phyloP scores from a whole-genome alignment of 345 rosid genomes.

The Lenwebbia sp. region DNA sequence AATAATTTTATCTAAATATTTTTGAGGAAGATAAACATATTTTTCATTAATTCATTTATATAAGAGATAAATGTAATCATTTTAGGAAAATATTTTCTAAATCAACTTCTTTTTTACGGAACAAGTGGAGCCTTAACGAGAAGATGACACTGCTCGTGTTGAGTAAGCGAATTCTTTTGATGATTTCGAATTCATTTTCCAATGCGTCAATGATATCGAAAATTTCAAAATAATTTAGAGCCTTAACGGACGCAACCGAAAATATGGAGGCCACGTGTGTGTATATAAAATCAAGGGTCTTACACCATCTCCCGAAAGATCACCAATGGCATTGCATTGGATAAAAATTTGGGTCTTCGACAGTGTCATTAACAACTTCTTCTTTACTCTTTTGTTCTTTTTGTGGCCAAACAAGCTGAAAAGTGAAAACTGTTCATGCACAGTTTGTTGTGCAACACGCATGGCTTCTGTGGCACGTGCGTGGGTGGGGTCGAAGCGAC shows the following conservation, averaged over 20 bases:
- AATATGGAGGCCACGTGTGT: fast-evolving
- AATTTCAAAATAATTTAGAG: not conserved
- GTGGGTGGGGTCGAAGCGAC: not conserved
- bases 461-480: not conserved
- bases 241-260: not conserved
- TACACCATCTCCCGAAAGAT: not conserved
- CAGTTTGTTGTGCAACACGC: not conserved
- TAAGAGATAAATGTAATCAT: too few relatives aligned
- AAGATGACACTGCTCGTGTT: not conserved
- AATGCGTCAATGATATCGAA: fast-evolving
- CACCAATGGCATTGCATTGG: not conserved
- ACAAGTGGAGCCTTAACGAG: too few relatives aligned
- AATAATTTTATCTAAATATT: too few relatives aligned
- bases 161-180: not conserved
- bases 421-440: not conserved
- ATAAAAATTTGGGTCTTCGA: too few relatives aligned
- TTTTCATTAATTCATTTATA: too few relatives aligned
- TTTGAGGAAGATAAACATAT: too few relatives aligned
- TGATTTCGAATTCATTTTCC: not conserved
- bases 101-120: too few relatives aligned
- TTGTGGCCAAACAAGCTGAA: not conserved
- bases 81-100: too few relatives aligned
- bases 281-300: not conserved
- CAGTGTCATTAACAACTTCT: not conserved
- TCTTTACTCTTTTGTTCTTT: too few relatives aligned